Base-by-base conservation (phyloP, 1,139 yeast species). In the Hemisphaericaspora lyxosophila region DNA sequence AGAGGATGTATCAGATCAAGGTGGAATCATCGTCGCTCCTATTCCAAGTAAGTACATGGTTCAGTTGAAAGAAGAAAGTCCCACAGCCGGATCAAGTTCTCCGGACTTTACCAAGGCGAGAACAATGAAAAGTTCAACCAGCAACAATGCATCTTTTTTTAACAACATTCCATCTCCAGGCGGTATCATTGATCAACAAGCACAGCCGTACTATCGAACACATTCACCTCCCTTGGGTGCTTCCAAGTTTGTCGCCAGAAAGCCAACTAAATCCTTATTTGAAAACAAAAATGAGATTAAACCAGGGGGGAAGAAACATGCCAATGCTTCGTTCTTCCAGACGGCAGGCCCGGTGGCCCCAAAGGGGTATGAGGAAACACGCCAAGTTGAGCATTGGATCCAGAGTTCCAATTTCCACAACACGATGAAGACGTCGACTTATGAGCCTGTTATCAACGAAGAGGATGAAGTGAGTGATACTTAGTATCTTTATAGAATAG, bases 211-310 rank as follows among this genome's bases (percentile, higher is more conserved):
- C 26, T 27, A 26, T 18, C 39, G 73, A 31, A 54, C 71, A 2
- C 59, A 59, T 32, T 65, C 71, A 1, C 71, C 74, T 2, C 73
- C 73, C 4, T 52, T 65, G 7, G 56, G 31, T 17, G 31, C 63
- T 11, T 54, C 53, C 19, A 61, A 58, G 33, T 49, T 50, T 32
- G 34, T 29, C 15, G 18, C 15, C 15, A 39, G 38, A 25, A 34
- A 28, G 12, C 13, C 33, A 2, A 18, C 22, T n/a, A 27, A 30
- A 23, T 18, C 31, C 7, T 7, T 16, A 9, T 28, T 13, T 18
- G 31, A 28, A n/a, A 18, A 14, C n/a, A 28, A 28, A 19, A 18
- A 11, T 18, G 31, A 28, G 6, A 28, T 14, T 15, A 28, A 28
- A 14, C 12, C 15, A n/a, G 31, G 8, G 11, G 31, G 8, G 11